Evolutionary conservation across 345 rosid species (phyloP).

Genomic region (Salix koriyanagi): DNA sequence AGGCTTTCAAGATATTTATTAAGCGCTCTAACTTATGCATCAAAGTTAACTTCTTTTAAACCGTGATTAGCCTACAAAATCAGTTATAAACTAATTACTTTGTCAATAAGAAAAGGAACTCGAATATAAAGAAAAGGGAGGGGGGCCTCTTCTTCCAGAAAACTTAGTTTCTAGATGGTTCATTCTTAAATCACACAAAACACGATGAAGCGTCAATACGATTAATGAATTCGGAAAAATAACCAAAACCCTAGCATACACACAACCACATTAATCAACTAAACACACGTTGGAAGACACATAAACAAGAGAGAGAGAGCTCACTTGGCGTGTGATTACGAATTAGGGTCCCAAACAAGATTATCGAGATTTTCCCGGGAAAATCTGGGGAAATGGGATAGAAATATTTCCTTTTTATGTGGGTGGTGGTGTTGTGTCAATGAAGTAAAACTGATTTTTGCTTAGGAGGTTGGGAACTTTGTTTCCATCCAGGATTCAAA

Average conservation of each 20-base stretch:
- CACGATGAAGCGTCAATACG: not conserved
- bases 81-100: not conserved
- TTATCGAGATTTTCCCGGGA: slow-evolving; percentile 3
- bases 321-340: not conserved
- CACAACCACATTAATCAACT: not conserved
- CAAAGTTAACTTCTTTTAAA: not conserved
- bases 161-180: not conserved
- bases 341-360: not conserved
- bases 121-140: not conserved
- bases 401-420: not conserved
- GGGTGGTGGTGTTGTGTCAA: not conserved
- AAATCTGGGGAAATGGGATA: not conserved
- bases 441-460: slow-evolving; percentile 1
- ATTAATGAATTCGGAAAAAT: not conserved
- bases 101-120: not conserved
- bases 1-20: not conserved
- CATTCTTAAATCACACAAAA: not conserved
- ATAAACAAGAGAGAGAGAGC: not conserved
- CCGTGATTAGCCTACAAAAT: not conserved
- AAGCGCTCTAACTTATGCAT: not conserved
- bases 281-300: not conserved
- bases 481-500: not conserved
- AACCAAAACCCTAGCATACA: not conserved
- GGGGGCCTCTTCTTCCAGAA: not conserved
- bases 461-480: slow-evolving; percentile 16